phyloP scores from a whole-genome alignment of 345 rosid genomes.

The Eucalyptus pauciflora region DNA sequence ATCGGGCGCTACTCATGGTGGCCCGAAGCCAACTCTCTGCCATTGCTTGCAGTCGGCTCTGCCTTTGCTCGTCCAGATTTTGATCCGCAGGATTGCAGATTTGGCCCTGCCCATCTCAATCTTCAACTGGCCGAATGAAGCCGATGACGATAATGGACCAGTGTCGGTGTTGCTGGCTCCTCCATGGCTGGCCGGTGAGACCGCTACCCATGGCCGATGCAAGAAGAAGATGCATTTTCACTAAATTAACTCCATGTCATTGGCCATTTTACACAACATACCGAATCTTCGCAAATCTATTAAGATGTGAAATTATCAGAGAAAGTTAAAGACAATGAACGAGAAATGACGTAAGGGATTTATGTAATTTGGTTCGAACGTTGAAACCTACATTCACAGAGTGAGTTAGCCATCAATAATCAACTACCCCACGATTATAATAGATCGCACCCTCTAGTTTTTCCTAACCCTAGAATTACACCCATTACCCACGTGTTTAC shows the following conservation, averaged over 20 bases:
- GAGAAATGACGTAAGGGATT: background rate
- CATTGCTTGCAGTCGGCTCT: background rate
- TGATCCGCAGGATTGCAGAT: background rate
- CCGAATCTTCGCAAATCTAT: background rate
- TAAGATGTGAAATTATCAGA: background rate
- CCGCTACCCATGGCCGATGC: background rate
- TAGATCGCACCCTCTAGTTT: rapidly evolving
- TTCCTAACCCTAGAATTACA: background rate
- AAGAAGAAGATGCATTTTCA: background rate
- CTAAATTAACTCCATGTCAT: background rate
- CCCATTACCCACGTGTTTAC: background rate
- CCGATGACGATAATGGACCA: background rate
- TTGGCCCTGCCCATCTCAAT: background rate
- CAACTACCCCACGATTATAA: background rate
- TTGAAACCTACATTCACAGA: rapidly evolving
- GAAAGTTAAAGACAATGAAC: background rate
- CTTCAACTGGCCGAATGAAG: background rate
- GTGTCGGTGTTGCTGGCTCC: background rate
- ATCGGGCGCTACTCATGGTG: background rate
- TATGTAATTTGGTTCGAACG: background rate
- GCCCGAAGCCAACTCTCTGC: background rate
- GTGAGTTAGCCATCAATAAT: background rate
- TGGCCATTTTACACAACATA: background rate
- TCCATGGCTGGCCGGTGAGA: rapidly evolving
- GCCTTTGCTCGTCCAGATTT: background rate